Conservation (phyloP, 495 filamentous ascomycete species). For the Evansstolkia leycettana region DNA sequence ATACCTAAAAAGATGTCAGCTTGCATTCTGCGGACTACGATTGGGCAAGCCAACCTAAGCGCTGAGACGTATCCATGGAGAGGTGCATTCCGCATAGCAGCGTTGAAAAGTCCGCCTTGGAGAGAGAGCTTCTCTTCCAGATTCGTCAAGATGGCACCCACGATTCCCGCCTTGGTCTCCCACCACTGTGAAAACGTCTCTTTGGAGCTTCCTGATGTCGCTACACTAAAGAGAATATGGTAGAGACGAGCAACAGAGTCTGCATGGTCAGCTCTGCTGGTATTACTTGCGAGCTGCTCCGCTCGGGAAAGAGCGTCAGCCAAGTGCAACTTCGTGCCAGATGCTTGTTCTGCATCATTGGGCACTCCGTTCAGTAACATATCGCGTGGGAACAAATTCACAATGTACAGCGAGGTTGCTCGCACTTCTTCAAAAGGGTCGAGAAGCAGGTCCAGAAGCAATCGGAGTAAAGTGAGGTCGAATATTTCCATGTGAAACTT, state of each 20-base stretch:
- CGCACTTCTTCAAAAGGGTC: conserved; percentile 93
- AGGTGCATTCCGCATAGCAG: conserved; percentile 49
- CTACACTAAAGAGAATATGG: conserved; percentile 37
- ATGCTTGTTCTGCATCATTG: conserved; percentile 1
- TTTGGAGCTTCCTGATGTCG: conserved; percentile 4
- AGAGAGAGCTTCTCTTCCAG: conserved; percentile 46
- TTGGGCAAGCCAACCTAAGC: conserved; percentile 35
- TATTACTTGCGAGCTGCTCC: conserved; percentile 47
- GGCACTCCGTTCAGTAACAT: conserved; percentile 11
- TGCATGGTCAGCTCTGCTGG: conserved; percentile 73
- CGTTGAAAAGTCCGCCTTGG: conserved; percentile 43
- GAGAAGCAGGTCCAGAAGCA: conserved; percentile 64
- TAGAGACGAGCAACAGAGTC: conserved; percentile 65
- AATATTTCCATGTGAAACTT: conserved; percentile 43
- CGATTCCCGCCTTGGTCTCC: conserved; percentile 27
- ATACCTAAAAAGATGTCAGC: conserved; percentile 25
- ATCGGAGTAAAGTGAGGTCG: conserved; percentile 27
- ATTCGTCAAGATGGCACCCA: conserved; percentile 29
- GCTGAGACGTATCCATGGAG: conserved; percentile 60
- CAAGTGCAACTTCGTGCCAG: conserved; percentile 7
- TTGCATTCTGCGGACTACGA: conserved; percentile 2
- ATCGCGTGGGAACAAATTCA: conserved; percentile 35
- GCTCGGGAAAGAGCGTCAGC: conserved; percentile 22
- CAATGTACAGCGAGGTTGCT: conserved; percentile 43
- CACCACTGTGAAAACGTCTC: conserved; percentile 15